Evolutionary conservation across 2,329 filamentous ascomycete species (phyloP), one percentile per base, ranked within the genome.

Genomic region (Fusarium solani-melongenae): DNA sequence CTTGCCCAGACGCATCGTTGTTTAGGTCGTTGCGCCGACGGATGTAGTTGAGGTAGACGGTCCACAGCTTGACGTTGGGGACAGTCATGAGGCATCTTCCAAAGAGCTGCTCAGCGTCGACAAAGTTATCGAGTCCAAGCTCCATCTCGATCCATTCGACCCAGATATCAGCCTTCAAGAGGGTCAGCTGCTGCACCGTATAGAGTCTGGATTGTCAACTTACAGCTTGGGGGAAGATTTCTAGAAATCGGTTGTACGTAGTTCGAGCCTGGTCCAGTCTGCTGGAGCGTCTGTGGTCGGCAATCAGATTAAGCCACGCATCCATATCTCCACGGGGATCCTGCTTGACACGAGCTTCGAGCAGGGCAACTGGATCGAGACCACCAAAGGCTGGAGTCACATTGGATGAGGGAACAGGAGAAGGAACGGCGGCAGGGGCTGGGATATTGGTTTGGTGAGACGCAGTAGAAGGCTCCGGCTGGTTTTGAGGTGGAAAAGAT

Each of bases 31-130:
- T 96, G 73, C 94, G 90, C 56, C 96, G 93, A 62, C 96, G 94
- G 71, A 98, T 94, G 81, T 98, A 98, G 83, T 98, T 95, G 70
- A 99, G 90, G 81, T 99, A 99, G 34, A 95, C 90, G 8, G 93
- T 94, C 94, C 95, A 99, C 22, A 99, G 89, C 70, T 93, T 90
- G 41, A 98, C 92, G 80, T 96, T 94, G 12, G 94, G 92, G 22
- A 96, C 92, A 10, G 89, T 89, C 76, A 94, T 88, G 41, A 99
- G 89, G 34, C 93, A 95, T 75, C 91, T 90, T 72, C 90, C 91
- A 81, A 99, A 98, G 24, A 99, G 92, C 61, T 91, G 88, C 82
- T 98, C 96, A 17, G 97, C 92, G 55, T 91, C 90, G 66, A 88
- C 87, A 69, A 96, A 92, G 73, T 98, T 94, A 77, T 97, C 94